Evolutionary conservation across 1,284 basidiomycete genomes (phyloP).

Genomic region (Ganoderma leucocontextum): DNA sequence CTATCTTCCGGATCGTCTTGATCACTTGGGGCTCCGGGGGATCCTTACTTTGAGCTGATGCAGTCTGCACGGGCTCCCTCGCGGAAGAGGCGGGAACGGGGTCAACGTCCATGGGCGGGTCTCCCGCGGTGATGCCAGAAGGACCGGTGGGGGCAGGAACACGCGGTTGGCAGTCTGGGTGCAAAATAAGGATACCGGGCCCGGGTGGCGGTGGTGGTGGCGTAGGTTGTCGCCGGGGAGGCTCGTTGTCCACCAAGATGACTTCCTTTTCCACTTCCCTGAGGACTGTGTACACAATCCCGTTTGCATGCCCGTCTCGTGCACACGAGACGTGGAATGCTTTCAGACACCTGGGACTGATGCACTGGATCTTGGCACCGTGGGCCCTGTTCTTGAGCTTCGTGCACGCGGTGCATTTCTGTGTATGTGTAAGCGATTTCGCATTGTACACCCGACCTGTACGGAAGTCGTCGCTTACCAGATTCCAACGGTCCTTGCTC

Average conservation of each 20-base stretch:
- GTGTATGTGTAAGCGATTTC: conserved; percentile 13
- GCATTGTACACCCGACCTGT: not conserved
- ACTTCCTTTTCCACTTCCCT: conserved; percentile 82
- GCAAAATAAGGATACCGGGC: conserved; percentile 9
- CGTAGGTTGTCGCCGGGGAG: conserved; percentile 15
- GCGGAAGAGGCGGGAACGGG: not conserved
- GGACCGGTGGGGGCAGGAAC: not conserved
- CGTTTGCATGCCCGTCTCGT: conserved; percentile 56
- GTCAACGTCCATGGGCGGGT: conserved; percentile 29
- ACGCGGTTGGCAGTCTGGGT: conserved; percentile 1
- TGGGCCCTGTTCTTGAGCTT: conserved; percentile 73
- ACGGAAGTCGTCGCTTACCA: conserved; percentile 63
- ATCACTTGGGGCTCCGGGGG: conserved; percentile 55
- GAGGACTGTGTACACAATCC: conserved; percentile 68
- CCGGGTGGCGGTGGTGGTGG: conserved; percentile 19
- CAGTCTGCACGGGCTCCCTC: conserved; percentile 3
- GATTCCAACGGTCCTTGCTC: conserved; percentile 88
- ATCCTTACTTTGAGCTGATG: not conserved
- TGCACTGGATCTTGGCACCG: conserved; percentile 94
- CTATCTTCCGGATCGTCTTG: conserved; percentile 73
- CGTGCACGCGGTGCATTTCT: conserved; percentile 91
- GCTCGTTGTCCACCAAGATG: conserved; percentile 57
- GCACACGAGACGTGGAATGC: conserved; percentile 97
- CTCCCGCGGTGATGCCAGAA: conserved; percentile 5
- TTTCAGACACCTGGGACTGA: conserved; percentile 91